phyloP scores from a whole-genome alignment of 805 yeast species.

The Yueomyces sp. region DNA sequence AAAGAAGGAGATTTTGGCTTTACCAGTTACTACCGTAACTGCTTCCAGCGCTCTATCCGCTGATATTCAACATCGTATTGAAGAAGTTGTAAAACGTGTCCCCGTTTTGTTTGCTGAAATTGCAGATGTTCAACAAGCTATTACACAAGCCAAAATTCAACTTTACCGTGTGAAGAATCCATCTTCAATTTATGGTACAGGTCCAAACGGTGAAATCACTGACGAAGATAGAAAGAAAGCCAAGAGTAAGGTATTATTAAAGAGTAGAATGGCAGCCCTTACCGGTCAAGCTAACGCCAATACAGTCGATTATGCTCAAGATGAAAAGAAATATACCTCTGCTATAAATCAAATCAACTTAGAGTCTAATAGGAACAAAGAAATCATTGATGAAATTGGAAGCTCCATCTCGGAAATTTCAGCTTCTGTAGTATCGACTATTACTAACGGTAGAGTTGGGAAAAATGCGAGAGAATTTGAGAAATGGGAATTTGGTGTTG shows the following conservation, averaged over 20 bases:
- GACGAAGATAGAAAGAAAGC: constrained; percentile 74
- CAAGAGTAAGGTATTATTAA: constrained; percentile 61
- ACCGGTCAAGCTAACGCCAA: constrained; percentile 28
- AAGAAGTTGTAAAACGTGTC: constrained; percentile 52
- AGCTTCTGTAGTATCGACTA: constrained; percentile 25
- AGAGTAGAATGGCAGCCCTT: constrained; percentile 83
- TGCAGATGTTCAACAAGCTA: constrained; percentile 49
- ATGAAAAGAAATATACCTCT: constrained; percentile 32
- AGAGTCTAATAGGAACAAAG: constrained; percentile 43
- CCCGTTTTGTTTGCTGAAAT: constrained; percentile 59
- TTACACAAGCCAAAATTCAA: constrained; percentile 53
- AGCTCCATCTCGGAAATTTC: constrained; percentile 51
- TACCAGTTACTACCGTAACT: constrained; percentile 24
- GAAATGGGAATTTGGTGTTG: constrained; percentile 75
- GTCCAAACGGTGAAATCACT: constrained; percentile 76
- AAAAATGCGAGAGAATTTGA: constrained; percentile 38
- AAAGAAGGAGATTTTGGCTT: constrained; percentile 40
- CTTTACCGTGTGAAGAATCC: constrained; percentile 57
- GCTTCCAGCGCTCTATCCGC: constrained; percentile 21
- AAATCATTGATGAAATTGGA: constrained; percentile 58
- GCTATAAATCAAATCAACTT: constrained; percentile 37
- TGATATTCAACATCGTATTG: constrained; percentile 43
- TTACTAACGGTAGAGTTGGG: constrained; percentile 11
- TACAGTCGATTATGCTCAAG: constrained; percentile 18
- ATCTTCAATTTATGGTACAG: constrained; percentile 63